A percentile compares a stretch with the other conserved stretches of the same genome.
Conservation (phyloP, 2,329 filamentous ascomycete species). For the Pyricularia sp. region DNA sequence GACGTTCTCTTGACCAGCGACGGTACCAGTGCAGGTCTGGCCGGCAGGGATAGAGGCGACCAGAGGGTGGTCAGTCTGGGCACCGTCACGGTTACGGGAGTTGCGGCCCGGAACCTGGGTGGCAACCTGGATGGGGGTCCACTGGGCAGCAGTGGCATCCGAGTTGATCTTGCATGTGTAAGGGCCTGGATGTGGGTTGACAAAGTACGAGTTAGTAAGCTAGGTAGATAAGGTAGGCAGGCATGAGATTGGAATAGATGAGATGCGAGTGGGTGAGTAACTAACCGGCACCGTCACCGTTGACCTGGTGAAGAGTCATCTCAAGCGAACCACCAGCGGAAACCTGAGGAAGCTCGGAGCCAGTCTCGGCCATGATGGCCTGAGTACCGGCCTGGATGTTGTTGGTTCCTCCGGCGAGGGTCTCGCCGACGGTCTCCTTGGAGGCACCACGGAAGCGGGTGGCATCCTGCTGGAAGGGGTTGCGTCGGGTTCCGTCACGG, state of each 20-base stretch:
- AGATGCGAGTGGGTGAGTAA: too few relatives aligned
- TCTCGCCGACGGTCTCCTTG: slow-evolving; percentile 47
- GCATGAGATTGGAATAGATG: too few relatives aligned
- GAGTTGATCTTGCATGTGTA: slow-evolving; percentile 57
- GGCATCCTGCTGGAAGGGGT: slow-evolving; percentile 55
- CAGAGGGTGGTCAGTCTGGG: slow-evolving; percentile 37
- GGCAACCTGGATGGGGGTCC: slow-evolving; percentile 44
- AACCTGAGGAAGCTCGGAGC: slow-evolving; percentile 48
- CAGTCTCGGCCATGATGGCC: slow-evolving; percentile 48
- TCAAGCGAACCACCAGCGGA: slow-evolving; percentile 43
- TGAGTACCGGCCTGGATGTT: slow-evolving; percentile 45
- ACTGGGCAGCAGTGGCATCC: slow-evolving; percentile 45
- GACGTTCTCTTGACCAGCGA: slow-evolving; percentile 48
- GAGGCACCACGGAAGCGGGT: slow-evolving; percentile 50
- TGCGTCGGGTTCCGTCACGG: slow-evolving; percentile 49
- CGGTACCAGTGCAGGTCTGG: slow-evolving; percentile 49
- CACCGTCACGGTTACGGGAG: slow-evolving; percentile 34
- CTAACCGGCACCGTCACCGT: slow-evolving; percentile 47
- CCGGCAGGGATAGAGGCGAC: slow-evolving; percentile 43
- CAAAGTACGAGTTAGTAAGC: too few relatives aligned
- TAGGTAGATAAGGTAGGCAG: too few relatives aligned
- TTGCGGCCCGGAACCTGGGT: slow-evolving; percentile 41
- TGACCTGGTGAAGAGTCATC: slow-evolving; percentile 61
- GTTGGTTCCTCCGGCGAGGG: slow-evolving; percentile 46
- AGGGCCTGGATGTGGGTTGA: slow-evolving; percentile 25